Base-by-base conservation (phyloP, 257 asterid species). In the Scutellaria barbata region DNA sequence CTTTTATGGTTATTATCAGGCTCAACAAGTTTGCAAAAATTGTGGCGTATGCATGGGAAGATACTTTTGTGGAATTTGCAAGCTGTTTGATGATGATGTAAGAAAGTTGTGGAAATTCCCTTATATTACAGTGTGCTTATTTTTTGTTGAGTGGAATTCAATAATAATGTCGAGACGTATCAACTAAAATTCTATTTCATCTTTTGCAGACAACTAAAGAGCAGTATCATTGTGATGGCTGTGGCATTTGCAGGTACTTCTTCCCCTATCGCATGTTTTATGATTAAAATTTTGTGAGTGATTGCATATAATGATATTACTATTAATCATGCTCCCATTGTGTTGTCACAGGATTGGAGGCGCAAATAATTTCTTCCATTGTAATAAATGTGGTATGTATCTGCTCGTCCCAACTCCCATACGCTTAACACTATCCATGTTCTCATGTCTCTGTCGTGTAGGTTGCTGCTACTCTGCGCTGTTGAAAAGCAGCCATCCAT, bases 11-110 rank as follows among this genome's bases (percentile, higher is more conserved):
- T 12, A 9, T 48, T 51, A 54, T 68, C 84, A 92, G 97, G 95
- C 72, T 77, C 86, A 16, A 69, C 96, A 92, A 83, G 75, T 92
- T 41, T 92, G 98, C 86, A 66, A 52, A 56, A 88, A 72, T 66
- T 92, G 98, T 74, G 97, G 97, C 20, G 96, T 90, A 25, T 84
- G 92, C 84, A 88, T 92, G 96, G 96, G 86, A 10, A 85, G 88
- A 77, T 90, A 88, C 67, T 90, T 72, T 35, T 92, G 98, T 72
- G 92, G 82, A 71, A 75, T 67, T 64, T 92, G 98, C 94, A 92
- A 88, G 88, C 85, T 92, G 54, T 88, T 80, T 74, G 98, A 92
- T 79, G 96, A 92, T 63, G 96, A 92, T 68, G 98, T 92, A 74
- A 88, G 96, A 81, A 37, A 25, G 63, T n/a, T n/a, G n/a, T n/a